These are phyloP conservation scores for Rhizoclosmatium sp. DNA, from an alignment of 192 early-diverging fungal species.

Conservation along the genomic window DNA sequence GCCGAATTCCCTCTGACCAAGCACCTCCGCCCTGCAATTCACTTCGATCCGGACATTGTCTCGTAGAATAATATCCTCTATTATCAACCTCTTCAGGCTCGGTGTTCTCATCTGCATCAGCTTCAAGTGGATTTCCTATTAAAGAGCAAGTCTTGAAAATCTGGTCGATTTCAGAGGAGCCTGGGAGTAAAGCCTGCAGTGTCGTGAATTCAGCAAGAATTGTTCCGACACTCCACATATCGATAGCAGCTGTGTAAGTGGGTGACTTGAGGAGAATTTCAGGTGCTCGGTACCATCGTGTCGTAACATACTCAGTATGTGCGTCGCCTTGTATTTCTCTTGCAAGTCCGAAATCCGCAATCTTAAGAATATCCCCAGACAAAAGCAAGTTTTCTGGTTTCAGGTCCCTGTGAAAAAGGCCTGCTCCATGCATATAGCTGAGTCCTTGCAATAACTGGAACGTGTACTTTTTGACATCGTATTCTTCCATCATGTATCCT, in stretches of 20 bases:
- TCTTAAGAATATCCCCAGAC: slow-evolving; percentile 61
- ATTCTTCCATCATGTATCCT: slow-evolving; percentile 60
- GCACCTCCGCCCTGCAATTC: slow-evolving; percentile 35
- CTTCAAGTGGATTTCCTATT: slow-evolving; percentile 65
- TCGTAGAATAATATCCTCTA: slow-evolving; percentile 4
- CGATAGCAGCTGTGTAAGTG: slow-evolving; percentile 78
- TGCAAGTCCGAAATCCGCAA: slow-evolving; percentile 89
- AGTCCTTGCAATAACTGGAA: slow-evolving; percentile 88
- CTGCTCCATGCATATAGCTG: slow-evolving; percentile 89
- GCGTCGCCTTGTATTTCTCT: slow-evolving; percentile 75
- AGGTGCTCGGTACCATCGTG: slow-evolving; percentile 90
- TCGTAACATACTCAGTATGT: slow-evolving; percentile 88
- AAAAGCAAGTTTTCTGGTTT: slow-evolving; percentile 93
- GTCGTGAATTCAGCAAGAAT: slow-evolving; percentile 81
- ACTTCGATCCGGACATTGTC: not conserved
- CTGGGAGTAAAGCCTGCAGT: slow-evolving; percentile 82
- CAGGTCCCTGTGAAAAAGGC: slow-evolving; percentile 95
- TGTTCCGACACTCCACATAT: slow-evolving; percentile 85
- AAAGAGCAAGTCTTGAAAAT: slow-evolving; percentile 76
- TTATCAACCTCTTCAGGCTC: slow-evolving; percentile 7
- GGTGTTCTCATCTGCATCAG: not conserved
- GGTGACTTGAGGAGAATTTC: slow-evolving; percentile 79
- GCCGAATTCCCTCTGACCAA: slow-evolving; percentile 35
- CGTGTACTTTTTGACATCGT: slow-evolving; percentile 78
- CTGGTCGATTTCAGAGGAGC: slow-evolving; percentile 84